Base-by-base conservation (phyloP, 371 early-diverging fungal species). In the Mycotypha africana region DNA sequence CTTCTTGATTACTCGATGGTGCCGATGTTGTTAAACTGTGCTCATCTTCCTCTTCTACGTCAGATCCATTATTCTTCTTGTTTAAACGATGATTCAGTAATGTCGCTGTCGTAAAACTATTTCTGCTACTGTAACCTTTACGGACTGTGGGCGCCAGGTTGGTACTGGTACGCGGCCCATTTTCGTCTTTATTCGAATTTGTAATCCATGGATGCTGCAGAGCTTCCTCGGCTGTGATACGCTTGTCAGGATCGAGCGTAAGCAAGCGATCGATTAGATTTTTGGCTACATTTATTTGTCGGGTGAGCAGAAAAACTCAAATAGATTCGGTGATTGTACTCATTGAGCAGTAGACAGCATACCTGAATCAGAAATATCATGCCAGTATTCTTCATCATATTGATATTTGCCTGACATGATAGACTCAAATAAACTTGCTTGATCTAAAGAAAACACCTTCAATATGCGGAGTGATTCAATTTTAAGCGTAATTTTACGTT, bases 321-420 rank as follows among this genome's bases (percentile, higher is more conserved):
- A n/a, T n/a, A n/a, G n/a, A n/a, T n/a, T n/a, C n/a, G n/a, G n/a
- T n/a, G n/a, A n/a, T n/a, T n/a, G n/a, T n/a, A n/a, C n/a, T n/a
- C n/a, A n/a, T n/a, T n/a, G n/a, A n/a, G n/a, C n/a, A n/a, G 11
- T 28, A 28, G 5, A 28, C 11, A 28, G 33, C 32, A 23, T 65
- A 75, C 81, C 85, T 47, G 79, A 65, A 33, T 74, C 74, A 1
- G 91, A 90, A 26, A 91, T 85, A 41, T 81, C 78, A 22, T 69
- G 64, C 92, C 92, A 91, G 56, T 83, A 86, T 38, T 82, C 80
- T 43, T 86, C 84, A 46, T 88, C 83, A 49, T 79, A 91, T 35
- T 84, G 81, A 33, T 82, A 78, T 28, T 81, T 67, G 45, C 81
- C 86, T 44, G 75, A 58, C 57, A 81, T 79, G 52, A 89, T 89